phyloP scores from a whole-genome alignment of 108 stramenopile genomes.

The Skeletonema marinoi region DNA sequence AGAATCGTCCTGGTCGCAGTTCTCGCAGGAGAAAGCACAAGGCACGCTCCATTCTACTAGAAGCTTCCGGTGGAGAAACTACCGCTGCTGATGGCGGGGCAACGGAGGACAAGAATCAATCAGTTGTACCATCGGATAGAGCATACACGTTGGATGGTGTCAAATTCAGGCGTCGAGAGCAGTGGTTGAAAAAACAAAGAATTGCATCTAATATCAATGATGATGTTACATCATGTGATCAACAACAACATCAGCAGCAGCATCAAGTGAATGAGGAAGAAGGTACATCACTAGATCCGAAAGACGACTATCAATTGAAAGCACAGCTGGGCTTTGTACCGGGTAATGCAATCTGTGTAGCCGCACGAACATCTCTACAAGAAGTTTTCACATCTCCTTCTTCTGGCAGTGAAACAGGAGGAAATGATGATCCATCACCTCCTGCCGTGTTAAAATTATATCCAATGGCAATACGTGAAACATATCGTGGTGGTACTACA shows the following conservation, averaged over 20 bases:
- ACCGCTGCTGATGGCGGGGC: background rate
- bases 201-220: background rate
- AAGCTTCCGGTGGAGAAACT: background rate
- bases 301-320: slow-evolving; percentile 48
- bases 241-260: no score
- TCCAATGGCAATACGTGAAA: slow-evolving; percentile 73
- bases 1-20: slow-evolving; percentile 4
- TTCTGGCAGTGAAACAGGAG: background rate
- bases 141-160: slow-evolving; percentile 24
- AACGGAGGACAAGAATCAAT: background rate
- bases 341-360: slow-evolving; percentile 74
- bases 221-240: background rate
- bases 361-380: slow-evolving; percentile 41
- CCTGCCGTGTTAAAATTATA: slow-evolving; percentile 78
- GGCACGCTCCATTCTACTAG: slow-evolving; percentile 21
- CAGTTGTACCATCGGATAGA: slow-evolving; percentile 20
- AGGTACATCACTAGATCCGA: slow-evolving; percentile 23
- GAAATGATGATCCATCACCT: background rate
- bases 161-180: slow-evolving; percentile 10
- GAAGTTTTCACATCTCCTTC: background rate
- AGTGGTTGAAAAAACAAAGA: background rate
- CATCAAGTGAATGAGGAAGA: background rate
- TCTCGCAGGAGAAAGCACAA: slow-evolving; percentile 35
- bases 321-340: slow-evolving; percentile 80
- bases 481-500: slow-evolving; percentile 58